Evolutionary conservation across 371 early-diverging fungal genomes (phyloP), one percentile per base, ranked within the genome.

Genomic region (Mucor mucedo): DNA sequence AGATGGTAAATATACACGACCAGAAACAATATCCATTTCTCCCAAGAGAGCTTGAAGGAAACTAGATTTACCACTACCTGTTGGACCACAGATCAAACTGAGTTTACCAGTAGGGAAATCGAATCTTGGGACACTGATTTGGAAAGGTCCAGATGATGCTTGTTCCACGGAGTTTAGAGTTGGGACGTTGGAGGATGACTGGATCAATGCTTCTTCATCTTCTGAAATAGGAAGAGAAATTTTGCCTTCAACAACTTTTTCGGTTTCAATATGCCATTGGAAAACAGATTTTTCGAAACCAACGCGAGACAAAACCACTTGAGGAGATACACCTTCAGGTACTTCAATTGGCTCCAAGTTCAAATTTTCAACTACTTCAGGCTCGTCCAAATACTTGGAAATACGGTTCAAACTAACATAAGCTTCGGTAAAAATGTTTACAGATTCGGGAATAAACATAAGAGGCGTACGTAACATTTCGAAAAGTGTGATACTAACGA

Each of bases 31-130:
- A 52, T 86, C 83, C 87, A 87, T 81, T 65, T 86, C 88, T 29
- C 93, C 92, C 28, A 93, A 63, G 30, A 93, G 77, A 10, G 89
- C 91, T 65, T 84, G 54, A 11, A 93, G 60, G 48, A 92, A 67
- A 32, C 85, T 80, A 5, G 86, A 76, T 65, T 91, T 93, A 32
- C 91, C 92, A 29, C 78, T 71, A 35, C 93, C 92, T n/a, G 93
- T 89, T 30, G 89, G 69, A 50, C 92, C 90, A 59, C 86, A 80
- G 8, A 92, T 71, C 33, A 91, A 71, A 52, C 80, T 80, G 16
- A 92, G 65, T 57, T 85, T 76, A 27, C 82, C 83, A 13, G 75
- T 65, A 6, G 90, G 91, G 65, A 93, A 93, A n/a, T 71, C 60
- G 27, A 78, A 73, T 30, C 47, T 47, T 28, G 73, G 71, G 2